Evolutionary conservation across 768 basidiomycete species (phyloP), one percentile per base, ranked within the genome.

Genomic region (Suillus cothurnatus): DNA sequence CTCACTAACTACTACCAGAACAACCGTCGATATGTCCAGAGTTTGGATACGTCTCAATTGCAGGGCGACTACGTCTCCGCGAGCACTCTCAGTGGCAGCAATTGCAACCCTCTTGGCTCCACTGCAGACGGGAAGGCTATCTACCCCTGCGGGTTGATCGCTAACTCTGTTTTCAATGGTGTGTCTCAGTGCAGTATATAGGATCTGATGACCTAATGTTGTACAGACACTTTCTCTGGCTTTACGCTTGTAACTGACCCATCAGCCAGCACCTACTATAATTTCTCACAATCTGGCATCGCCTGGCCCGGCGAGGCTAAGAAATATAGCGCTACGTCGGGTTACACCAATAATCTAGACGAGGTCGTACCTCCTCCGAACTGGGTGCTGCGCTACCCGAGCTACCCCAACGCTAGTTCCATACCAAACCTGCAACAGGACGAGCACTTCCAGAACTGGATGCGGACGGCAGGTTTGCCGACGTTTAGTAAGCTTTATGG

Each of bases 401-500:
- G 91, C 66, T 98, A 97, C 78, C 88, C 87, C 4, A 73, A 78
- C 1, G 77, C 77, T 6, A 86, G 82, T 67, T 85, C 85, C 19
- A 88, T 90, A 23, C 96, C 95, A 2, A 80, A 97, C 73, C 81
- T 99, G 41, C 79, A 81, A 61, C 69, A 70, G 2, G 90, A 99
- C 72, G 93, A 98, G 77, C 95, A 93, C 71, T 99, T 99, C 82
- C 97, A 99, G 78, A 96, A 97, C 74, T 99, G 97, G 97, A 99
- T 99, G 97, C 87, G 97, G 65, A 97, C 96, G 2, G 94, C 97
- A 1, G 97, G 97, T 15, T 78, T 99, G 56, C 97, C 97, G 11
- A 98, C 97, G 7, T 99, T 99, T 77, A 89, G 94, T 38, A 99
- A 99, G 79, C 81, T 99, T 26, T 98, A 92, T 72, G 95, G 91